These are phyloP conservation scores for Boletus sp. DNA, from an alignment of 1,284 basidiomycete species.

Conservation along the genomic window DNA sequence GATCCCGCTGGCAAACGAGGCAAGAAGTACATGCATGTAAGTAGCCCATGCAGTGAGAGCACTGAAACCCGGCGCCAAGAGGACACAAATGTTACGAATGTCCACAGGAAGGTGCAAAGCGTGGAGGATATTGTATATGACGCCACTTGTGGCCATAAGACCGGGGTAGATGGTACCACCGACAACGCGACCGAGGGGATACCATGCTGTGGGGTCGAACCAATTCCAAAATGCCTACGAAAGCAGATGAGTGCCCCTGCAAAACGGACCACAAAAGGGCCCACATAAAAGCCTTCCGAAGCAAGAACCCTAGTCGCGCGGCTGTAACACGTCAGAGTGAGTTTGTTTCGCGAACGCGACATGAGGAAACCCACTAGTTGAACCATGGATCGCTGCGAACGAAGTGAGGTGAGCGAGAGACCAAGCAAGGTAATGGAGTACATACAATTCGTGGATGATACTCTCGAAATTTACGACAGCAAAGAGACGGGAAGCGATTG, in stretches of 20 bases:
- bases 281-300: conserved; percentile 90
- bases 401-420: conserved; percentile 10
- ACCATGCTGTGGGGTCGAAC: conserved; percentile 99
- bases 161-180: conserved; percentile 99
- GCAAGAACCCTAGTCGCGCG: conserved; percentile 89
- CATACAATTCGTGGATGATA: conserved; percentile 98
- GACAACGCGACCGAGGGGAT: conserved; percentile 96
- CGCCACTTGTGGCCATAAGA: conserved; percentile 95
- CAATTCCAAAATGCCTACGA: conserved; percentile 98
- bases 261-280: conserved; percentile 30
- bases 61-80: conserved; percentile 96
- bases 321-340: conserved; percentile 44
- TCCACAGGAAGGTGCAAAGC: conserved; percentile 94
- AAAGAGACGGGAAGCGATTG: conserved; percentile 94
- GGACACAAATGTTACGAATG: conserved; percentile 96
- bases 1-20: not conserved
- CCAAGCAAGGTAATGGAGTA: conserved; percentile 18
- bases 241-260: conserved; percentile 1
- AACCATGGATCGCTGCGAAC: conserved; percentile 90
- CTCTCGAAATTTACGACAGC: conserved; percentile 98
- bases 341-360: not conserved
- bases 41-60: conserved; percentile 98
- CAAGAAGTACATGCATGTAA: conserved; percentile 69
- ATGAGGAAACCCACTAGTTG: conserved; percentile 71
- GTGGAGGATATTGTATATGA: conserved; percentile 92